Evolutionary conservation across 495 filamentous ascomycete species (phyloP).

Genomic region (Talaromyces ruber): DNA sequence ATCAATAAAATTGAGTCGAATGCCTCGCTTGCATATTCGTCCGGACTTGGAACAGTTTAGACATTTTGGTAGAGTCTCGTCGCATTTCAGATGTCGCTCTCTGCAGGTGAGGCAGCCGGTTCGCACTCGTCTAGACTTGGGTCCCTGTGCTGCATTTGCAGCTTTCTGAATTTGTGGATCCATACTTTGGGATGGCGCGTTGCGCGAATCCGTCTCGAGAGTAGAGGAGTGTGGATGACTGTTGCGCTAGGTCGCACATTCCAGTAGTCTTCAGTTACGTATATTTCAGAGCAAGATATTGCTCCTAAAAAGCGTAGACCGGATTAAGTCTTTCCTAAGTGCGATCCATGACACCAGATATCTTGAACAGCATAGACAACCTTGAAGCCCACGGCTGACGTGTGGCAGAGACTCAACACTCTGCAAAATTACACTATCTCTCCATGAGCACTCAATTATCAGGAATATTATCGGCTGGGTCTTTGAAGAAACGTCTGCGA

Average conservation of each 20-base stretch:
- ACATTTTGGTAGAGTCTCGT: conserved; percentile 74
- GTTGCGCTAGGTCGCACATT: background rate
- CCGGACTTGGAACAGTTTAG: conserved; percentile 85
- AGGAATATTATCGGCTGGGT: background rate
- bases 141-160: conserved; percentile 8
- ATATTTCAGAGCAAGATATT: background rate
- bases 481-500: background rate
- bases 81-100: conserved; percentile 70
- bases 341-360: background rate
- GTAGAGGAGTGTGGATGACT: background rate
- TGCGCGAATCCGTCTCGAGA: background rate
- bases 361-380: background rate
- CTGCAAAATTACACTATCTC: background rate
- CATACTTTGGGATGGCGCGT: background rate
- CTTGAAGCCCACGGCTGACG: background rate
- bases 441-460: background rate
- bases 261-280: background rate
- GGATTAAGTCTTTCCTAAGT: background rate
- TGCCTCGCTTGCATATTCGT: conserved; percentile 74
- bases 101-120: conserved; percentile 75
- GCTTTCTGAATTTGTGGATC: background rate
- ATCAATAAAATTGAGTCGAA: conserved; percentile 91
- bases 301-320: too few species aligned
- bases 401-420: background rate
- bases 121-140: conserved; percentile 61